A percentile compares a stretch with the other conserved stretches of the same genome.
Evolutionary conservation across 192 early-diverging fungal genomes (phyloP).

Genomic region (Backusella circina): DNA sequence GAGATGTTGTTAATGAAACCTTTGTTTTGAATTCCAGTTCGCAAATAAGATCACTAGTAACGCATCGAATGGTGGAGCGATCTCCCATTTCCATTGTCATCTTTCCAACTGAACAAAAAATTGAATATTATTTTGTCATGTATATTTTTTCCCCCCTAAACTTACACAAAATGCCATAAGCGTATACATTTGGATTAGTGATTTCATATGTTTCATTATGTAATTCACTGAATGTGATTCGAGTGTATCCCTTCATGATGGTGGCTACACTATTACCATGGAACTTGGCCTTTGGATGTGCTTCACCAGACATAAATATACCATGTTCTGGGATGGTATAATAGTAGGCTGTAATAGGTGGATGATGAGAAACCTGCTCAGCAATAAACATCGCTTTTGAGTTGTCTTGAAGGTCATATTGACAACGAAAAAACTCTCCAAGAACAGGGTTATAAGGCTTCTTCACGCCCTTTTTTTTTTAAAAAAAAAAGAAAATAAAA

Average conservation of each 20-base stretch:
- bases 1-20: conserved; percentile 37
- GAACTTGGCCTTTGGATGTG: conserved; percentile 81
- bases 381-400: conserved; percentile 72
- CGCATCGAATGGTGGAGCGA: conserved; percentile 61
- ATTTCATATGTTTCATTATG: conserved; percentile 74
- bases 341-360: conserved; percentile 81
- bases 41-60: conserved; percentile 65
- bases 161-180: conserved; percentile 68
- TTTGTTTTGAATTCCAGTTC: conserved; percentile 87
- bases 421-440: conserved; percentile 85
- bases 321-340: conserved; percentile 78
- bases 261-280: conserved; percentile 88
- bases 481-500: neutral
- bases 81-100: conserved; percentile 91
- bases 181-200: conserved; percentile 88
- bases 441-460: conserved; percentile 94
- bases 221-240: conserved; percentile 53
- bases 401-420: conserved; percentile 62
- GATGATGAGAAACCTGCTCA: conserved; percentile 93
- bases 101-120: conserved; percentile 57
- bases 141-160: neutral
- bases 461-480: conserved; percentile 65
- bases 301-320: conserved; percentile 72
- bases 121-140: neutral
- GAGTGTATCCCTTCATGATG: conserved; percentile 70